Evolutionary conservation across 2,329 filamentous ascomycete species (phyloP).

Genomic region (Cryphonectria radicalis): DNA sequence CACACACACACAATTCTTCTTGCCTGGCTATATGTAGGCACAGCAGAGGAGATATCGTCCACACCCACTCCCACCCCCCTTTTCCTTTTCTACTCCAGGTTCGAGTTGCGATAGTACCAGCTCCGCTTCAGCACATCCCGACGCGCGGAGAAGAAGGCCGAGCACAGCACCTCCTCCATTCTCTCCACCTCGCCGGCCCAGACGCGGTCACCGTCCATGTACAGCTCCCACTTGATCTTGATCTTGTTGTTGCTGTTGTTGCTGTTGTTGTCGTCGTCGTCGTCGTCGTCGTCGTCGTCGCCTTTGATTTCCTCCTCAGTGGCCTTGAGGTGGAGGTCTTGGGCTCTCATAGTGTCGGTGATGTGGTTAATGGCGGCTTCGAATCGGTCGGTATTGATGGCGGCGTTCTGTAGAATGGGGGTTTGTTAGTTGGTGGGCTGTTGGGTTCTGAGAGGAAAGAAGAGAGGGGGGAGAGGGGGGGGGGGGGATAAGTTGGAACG

Average conservation of each 20-base stretch:
- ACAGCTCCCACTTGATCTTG: conserved; percentile 7
- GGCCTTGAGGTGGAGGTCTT: conserved; percentile 7
- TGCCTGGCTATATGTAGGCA: too few species aligned
- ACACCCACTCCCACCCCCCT: too few species aligned
- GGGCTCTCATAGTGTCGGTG: conserved; percentile 2
- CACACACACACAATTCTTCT: too few species aligned
- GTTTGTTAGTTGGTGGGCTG: too few species aligned
- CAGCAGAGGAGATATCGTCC: too few species aligned
- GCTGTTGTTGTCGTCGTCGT: too few species aligned
- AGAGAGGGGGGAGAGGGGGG: neutral
- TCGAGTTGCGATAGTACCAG: neutral
- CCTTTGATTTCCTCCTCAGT: neutral
- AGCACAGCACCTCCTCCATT: neutral
- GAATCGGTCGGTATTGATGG: neutral
- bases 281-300: neutral
- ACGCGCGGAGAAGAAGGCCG: neutral
- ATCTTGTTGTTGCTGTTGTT: too few species aligned
- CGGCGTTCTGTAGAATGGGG: neutral
- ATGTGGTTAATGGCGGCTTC: conserved; percentile 8
- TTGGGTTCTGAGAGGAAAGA: too few species aligned
- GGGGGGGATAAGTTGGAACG: neutral
- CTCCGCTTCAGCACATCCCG: neutral
- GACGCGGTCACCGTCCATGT: conserved; percentile 11
- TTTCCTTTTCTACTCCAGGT: too few species aligned
- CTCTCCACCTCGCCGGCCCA: neutral